Evolutionary conservation across 768 basidiomycete genomes (phyloP).

Genomic region (Suillus cothurnatus): DNA sequence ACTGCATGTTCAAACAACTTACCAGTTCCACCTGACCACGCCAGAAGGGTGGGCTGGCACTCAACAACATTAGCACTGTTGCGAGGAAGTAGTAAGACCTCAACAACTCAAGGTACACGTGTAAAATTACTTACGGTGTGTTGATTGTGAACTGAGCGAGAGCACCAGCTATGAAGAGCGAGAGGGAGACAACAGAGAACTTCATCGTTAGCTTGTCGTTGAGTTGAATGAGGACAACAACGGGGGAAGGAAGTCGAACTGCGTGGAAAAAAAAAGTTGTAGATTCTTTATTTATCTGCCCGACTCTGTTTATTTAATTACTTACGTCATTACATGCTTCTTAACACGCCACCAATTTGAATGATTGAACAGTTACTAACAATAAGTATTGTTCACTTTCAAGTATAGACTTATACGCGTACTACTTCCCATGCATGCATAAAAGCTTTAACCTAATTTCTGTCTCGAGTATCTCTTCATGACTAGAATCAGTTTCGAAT

Average conservation of each 20-base stretch:
- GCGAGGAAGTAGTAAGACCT: constrained; percentile 12
- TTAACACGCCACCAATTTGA: constrained; percentile 10
- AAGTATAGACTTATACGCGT: too few relatives aligned
- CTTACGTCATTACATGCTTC: constrained; percentile 9
- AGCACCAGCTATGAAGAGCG: constrained; percentile 43
- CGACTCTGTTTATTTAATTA: constrained; percentile 21
- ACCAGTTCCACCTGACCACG: constrained; percentile 62
- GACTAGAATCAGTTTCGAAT: not conserved
- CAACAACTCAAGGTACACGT: not conserved
- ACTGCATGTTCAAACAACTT: constrained; percentile 25
- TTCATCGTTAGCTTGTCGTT: constrained; percentile 45
- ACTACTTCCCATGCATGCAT: not conserved
- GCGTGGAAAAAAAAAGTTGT: constrained; percentile 22
- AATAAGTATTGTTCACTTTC: too few relatives aligned
- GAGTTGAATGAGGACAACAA: constrained; percentile 17
- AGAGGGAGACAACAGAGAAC: constrained; percentile 39
- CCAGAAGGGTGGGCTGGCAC: constrained; percentile 59
- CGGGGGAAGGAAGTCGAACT: constrained; percentile 30
- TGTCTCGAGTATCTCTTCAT: not conserved
- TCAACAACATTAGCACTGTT: constrained; percentile 48
- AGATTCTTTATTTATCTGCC: constrained; percentile 32
- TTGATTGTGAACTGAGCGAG: constrained; percentile 59
- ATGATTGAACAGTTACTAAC: too few relatives aligned
- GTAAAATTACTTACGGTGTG: constrained; percentile 62
- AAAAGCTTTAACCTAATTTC: not conserved